These are phyloP conservation scores for Streptanthus diversifolius DNA, from an alignment of 345 rosid species.

Conservation along the genomic window DNA sequence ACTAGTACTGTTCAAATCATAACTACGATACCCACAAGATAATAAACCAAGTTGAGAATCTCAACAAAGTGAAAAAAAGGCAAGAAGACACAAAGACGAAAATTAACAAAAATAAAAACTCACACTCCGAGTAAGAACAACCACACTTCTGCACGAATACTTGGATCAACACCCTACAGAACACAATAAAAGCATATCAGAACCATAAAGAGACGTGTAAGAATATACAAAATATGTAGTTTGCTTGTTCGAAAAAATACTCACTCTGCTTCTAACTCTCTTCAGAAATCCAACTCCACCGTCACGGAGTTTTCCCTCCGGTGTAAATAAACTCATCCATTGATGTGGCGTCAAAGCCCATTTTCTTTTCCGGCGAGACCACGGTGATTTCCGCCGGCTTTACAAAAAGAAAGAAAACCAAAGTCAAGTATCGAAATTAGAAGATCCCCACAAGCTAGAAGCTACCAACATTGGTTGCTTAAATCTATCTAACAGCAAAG, in stretches of 20 bases:
- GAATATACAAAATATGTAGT: not conserved
- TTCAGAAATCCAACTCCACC: conserved; percentile 79
- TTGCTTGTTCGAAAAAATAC: conserved; percentile 28
- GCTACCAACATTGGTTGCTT: not conserved
- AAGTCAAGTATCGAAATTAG: not conserved
- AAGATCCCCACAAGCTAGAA: not conserved
- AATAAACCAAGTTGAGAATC: conserved; percentile 1
- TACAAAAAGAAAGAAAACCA: conserved; percentile 16
- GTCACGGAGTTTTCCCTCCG: conserved; percentile 78
- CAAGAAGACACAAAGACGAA: not conserved
- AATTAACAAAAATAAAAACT: conserved; percentile 32
- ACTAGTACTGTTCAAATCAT: conserved; percentile 74
- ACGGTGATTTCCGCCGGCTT: conserved; percentile 81
- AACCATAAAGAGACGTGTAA: conserved; percentile 8
- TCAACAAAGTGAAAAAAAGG: not conserved
- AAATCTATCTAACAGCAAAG: conserved; percentile 9
- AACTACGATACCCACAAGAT: conserved; percentile 42
- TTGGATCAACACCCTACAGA: conserved; percentile 87
- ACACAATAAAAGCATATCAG: conserved; percentile 8
- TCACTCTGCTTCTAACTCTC: conserved; percentile 92
- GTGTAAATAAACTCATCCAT: conserved; percentile 74
- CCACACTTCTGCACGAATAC: conserved; percentile 90
- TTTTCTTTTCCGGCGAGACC: conserved; percentile 92
- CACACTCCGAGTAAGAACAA: conserved; percentile 98
- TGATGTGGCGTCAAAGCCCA: conserved; percentile 67